Evolutionary conservation across 192 early-diverging fungal genomes (phyloP), one percentile per base, ranked within the genome.

Genomic region (Dimargaris verticillata): DNA sequence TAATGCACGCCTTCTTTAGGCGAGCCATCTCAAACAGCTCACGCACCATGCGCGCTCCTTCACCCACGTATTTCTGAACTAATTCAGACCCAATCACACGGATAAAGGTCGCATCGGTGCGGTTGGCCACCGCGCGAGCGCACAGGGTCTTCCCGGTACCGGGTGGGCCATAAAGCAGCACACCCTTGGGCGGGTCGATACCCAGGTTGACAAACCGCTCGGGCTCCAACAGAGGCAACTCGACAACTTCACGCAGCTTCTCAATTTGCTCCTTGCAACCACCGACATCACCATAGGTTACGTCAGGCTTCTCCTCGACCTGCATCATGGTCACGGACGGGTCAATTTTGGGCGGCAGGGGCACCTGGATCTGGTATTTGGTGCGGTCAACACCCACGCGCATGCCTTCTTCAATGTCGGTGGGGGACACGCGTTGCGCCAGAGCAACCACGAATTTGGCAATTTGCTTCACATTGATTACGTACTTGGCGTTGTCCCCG

Each of bases 231-330:
- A 99, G 74, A 25, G 96, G 96, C 74, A 95, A 71, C 74, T 99
- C 96, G 10, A 99, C 96, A 7, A 99, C 96, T 77, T 99, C 96
- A 61, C 94, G 82, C 33, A 99, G 75, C 81, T 97, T 96, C 66
- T 99, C 96, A 74, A 99, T 97, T 71, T 97, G 94, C 68, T 99
- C 96, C 70, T 99, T 99, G 79, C 96, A 93, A 44, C 96, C 96
- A 68, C 96, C 96, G n/a, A 99, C 89, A 75, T 99, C 94, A 52
- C 82, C 80, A 63, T 99, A 99, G 12, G 96, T 99, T n/a, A 99
- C 93, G 78, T 99, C 96, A 3, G 96, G 96, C 73, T 99, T 99
- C 71, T 99, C 96, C 70, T 99, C 96, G 29, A 99, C 92, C 71
- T 96, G 93, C 96, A 99, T 99, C 96, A 97, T 99, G 13, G 96